Conservation (phyloP, 2,329 filamentous ascomycete species). For the Diaporthe helianthi region DNA sequence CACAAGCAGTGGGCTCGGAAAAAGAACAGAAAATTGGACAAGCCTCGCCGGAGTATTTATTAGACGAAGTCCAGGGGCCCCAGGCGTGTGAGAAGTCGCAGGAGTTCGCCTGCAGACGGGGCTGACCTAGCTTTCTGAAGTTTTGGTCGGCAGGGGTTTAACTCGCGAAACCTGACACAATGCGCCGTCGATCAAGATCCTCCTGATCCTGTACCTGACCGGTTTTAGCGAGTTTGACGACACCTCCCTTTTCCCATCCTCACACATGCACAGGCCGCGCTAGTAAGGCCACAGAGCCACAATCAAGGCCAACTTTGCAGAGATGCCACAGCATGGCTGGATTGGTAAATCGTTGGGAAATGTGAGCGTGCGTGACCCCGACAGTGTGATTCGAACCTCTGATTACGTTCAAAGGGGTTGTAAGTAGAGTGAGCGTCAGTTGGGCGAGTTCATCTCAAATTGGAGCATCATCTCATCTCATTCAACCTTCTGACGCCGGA, state of each 20-base stretch:
- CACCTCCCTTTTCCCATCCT: background rate
- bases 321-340: background rate
- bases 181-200: conserved; percentile 28
- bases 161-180: conserved; percentile 19
- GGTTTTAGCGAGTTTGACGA: conserved; percentile 22
- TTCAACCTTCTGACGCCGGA: conserved; percentile 10
- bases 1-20: background rate
- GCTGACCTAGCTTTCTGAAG: background rate
- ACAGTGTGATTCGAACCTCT: background rate
- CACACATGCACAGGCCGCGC: background rate
- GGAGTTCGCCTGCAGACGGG: background rate
- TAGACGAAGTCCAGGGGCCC: background rate
- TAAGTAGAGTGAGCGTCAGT: background rate
- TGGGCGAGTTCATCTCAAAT: conserved; percentile 4
- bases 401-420: background rate
- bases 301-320: background rate
- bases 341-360: no score
- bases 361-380: no score
- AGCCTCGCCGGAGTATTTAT: conserved; percentile 6
- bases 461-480: conserved; percentile 13
- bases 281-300: background rate
- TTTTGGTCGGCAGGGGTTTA: background rate
- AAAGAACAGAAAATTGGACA: background rate
- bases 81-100: conserved; percentile 14
- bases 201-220: conserved; percentile 14